Evolutionary conservation across 176 grass and related monocot species (phyloP).

Genomic region (Oryza punctata): DNA sequence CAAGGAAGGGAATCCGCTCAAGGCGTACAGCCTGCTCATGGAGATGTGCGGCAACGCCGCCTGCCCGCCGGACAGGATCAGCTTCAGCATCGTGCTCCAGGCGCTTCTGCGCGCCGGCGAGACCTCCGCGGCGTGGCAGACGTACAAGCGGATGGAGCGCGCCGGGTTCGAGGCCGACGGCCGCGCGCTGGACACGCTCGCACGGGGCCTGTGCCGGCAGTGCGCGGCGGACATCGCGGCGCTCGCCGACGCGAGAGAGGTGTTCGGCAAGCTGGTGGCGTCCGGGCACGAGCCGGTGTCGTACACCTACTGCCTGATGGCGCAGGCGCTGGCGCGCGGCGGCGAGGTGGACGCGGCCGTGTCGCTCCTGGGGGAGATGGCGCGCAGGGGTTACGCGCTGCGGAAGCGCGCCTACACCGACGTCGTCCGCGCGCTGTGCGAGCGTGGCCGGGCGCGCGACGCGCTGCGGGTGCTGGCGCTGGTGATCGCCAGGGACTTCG

Average conservation of each 20-base stretch:
- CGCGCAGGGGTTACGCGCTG: slow-evolving; percentile 58
- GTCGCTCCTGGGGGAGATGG: slow-evolving; percentile 67
- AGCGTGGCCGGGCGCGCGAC: slow-evolving; percentile 57
- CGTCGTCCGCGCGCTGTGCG: slow-evolving; percentile 74
- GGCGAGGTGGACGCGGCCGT: slow-evolving; percentile 73
- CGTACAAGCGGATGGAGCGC: slow-evolving; percentile 67
- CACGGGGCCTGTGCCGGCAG: slow-evolving; percentile 65
- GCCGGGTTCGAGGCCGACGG: slow-evolving; percentile 65
- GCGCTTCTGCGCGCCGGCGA: slow-evolving; percentile 61
- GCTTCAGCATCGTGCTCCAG: slow-evolving; percentile 73
- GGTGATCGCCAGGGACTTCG: slow-evolving; percentile 62
- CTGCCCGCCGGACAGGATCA: slow-evolving; percentile 58
- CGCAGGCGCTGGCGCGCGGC: slow-evolving; percentile 82
- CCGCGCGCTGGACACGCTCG: slow-evolving; percentile 69
- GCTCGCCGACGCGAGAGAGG: slow-evolving; percentile 56
- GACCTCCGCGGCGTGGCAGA: slow-evolving; percentile 57
- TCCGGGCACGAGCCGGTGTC: slow-evolving; percentile 56
- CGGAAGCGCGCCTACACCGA: slow-evolving; percentile 83
- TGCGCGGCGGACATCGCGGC: slow-evolving; percentile 44
- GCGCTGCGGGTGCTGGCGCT: slow-evolving; percentile 59
- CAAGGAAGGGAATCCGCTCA: slow-evolving; percentile 63
- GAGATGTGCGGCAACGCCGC: slow-evolving; percentile 56
- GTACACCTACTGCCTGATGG: slow-evolving; percentile 86
- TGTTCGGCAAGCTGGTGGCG: slow-evolving; percentile 53
- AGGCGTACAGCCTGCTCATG: slow-evolving; percentile 62